A percentile compares a stretch with the other conserved stretches of the same genome.
These are phyloP conservation scores for Solanum virginianum DNA, from an alignment of 257 asterid genomes.

Conservation along the genomic window DNA sequence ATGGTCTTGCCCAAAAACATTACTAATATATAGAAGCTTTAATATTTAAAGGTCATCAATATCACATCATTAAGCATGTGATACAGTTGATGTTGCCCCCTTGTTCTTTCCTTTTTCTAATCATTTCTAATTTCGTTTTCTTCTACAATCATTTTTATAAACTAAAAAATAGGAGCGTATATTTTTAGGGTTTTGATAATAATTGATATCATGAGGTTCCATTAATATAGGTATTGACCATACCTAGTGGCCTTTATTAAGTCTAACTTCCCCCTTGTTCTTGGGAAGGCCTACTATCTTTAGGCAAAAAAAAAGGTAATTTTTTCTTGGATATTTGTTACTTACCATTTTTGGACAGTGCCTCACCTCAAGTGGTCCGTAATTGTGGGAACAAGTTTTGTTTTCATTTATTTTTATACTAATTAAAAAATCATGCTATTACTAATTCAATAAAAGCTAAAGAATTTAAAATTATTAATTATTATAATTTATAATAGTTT, in stretches of 20 bases:
- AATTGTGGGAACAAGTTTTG: too few species aligned
- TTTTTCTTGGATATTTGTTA: too few species aligned
- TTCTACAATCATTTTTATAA: not conserved
- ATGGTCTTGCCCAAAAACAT: not conserved
- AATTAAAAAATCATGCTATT: too few species aligned
- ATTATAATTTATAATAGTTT: too few species aligned
- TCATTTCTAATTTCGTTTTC: not conserved
- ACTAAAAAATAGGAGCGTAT: not conserved
- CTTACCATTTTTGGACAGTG: too few species aligned
- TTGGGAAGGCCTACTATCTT: not conserved
- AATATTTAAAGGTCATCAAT: not conserved
- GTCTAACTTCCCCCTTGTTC: not conserved
- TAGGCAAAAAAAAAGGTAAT: not conserved
- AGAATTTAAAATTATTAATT: too few species aligned
- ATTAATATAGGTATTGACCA: slow-evolving; percentile 1
- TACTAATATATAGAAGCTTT: not conserved
- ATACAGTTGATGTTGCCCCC: not conserved
- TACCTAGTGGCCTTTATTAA: not conserved
- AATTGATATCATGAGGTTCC: not conserved
- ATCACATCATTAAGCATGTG: not conserved
- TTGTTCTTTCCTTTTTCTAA: not conserved
- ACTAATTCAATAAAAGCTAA: too few species aligned
- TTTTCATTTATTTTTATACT: too few species aligned
- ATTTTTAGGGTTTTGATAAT: not conserved
- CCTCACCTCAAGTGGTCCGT: too few species aligned